Base-by-base conservation (phyloP, 148 eudicot species). In the Salicornia ramosissima region DNA sequence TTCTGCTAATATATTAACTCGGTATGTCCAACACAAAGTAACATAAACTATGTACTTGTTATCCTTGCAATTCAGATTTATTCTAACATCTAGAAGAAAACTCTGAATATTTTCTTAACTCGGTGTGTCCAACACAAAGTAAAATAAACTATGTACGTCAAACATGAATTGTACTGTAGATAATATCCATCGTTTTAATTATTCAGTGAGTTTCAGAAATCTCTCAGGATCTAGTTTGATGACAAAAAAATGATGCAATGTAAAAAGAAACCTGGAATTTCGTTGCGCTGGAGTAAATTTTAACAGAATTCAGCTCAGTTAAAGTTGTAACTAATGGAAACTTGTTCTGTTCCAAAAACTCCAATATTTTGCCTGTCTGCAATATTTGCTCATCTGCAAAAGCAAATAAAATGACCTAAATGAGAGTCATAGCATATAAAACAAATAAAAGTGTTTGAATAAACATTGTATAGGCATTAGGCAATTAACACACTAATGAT, bases 271-370 rank as follows among this genome's bases (percentile, higher is more conserved):
- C 98, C 98, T 94, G 98, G 52, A 80, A 83, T 71, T 84, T 84
- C 59, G 77, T 66, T 74, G 79, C 64, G 74, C 86, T 94, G 75
- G 91, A 79, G 74, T 88, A 90, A 69, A 88, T 88, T 86, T 81
- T 87, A 64, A 79, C 85, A 66, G 97, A 81, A 69, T 90, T 90
- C 40, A 87, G 74, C 55, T 94, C 98, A 72, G 97, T 90, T 60
- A 94, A 81, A 51, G 79, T 54, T 13, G 92, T 88, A 70, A 90
- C 91, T 76, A 94, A 81, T 42, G 98, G 98, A 74, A 94, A 90
- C 80, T 88, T 94, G 87, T 90, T 87, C 63, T 70, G 33, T 3
- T 84, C 87, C 85, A 90, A 70, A 82, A 94, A 94, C 45, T 86
- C 84, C 81, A 94, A 74, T 63, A 94, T 84, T 25, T 79, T 81